Evolutionary conservation across 305 asterid species (phyloP), one percentile per base, ranked within the genome.

Genomic region (Fraxinus velutina): DNA sequence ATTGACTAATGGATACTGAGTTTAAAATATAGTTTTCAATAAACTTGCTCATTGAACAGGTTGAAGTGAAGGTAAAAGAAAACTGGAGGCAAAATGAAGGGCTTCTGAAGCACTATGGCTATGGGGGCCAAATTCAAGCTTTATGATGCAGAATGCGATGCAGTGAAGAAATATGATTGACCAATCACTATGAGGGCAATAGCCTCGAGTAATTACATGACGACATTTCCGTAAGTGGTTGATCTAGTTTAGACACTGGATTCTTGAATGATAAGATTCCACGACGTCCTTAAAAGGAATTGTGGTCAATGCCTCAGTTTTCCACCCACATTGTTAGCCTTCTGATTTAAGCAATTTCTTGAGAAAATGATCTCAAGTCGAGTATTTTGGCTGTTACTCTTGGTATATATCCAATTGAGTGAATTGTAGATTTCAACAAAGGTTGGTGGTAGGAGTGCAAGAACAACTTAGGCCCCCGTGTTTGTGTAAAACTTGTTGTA

Each of bases 11-110:
- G 71, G 32, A 22, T 22, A 19, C 71, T 62, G 33, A 62, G 33
- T 62, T 22, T 29, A 8, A 62, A 21, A 62, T 8, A 2, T 22
- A 2, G 72, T 22, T 7, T 62, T 62, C 0, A 22, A 9, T 39
- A 39, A 62, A 50, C 27, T 70, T 66, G 13, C 57, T 7, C 72
- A 57, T 82, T 12, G 32, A 73, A 86, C 93, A 93, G 98, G 87
- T 95, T 42, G 96, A 92, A 86, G 98, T 95, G 50, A 95, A 93
- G 90, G 97, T 92, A 7, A 95, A 95, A 83, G 97, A 95, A 86
- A 92, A 94, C 79, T 95, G 99, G 99, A 90, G 99, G 84, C 97
- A 95, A 84, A 91, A 95, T 73, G 99, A 93, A 84, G 99, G 98
- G 62, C 98, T 95, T 21, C 90, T 93, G 39, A 95, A 91, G 86